Conservation (phyloP, 371 early-diverging fungal species). For the Fennellomyces sp. region DNA sequence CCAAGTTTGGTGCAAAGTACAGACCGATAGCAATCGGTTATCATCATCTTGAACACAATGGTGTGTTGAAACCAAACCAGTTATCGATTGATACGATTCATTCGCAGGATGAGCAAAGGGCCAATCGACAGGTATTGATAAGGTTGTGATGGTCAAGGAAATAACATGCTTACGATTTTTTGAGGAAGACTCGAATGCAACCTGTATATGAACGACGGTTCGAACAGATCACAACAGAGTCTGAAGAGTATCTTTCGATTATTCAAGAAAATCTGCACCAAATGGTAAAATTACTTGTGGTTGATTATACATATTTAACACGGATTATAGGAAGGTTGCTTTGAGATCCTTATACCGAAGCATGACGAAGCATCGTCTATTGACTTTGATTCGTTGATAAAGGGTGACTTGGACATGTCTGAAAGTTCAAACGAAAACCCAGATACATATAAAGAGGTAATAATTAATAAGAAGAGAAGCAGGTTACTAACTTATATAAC, state of each 20-base stretch:
- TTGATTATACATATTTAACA: neutral
- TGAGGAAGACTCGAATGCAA: slow-evolving; percentile 31
- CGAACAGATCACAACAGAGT: slow-evolving; percentile 37
- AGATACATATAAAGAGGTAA: slow-evolving; percentile 23
- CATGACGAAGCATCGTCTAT: slow-evolving; percentile 14
- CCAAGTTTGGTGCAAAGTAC: slow-evolving; percentile 58
- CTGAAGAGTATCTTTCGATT: slow-evolving; percentile 43
- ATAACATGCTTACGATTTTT: neutral
- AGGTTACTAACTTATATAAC: neutral
- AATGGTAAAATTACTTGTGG: slow-evolving; percentile 37
- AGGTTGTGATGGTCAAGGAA: neutral
- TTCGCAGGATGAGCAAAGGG: slow-evolving; percentile 13
- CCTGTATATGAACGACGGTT: slow-evolving; percentile 48
- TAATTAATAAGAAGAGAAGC: neutral
- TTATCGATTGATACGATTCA: slow-evolving; percentile 21
- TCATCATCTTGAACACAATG: slow-evolving; percentile 50
- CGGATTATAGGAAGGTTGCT: slow-evolving; percentile 42
- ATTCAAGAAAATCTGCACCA: slow-evolving; percentile 55
- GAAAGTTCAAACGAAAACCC: slow-evolving; percentile 11
- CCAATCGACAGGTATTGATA: slow-evolving; percentile 18
- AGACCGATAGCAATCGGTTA: slow-evolving; percentile 55
- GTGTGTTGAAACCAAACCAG: slow-evolving; percentile 9
- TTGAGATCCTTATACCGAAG: slow-evolving; percentile 63
- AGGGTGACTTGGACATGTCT: slow-evolving; percentile 20
- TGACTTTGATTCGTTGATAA: slow-evolving; percentile 38